Conservation (phyloP, 257 asterid genomes). For the Lavandula angustifolia region DNA sequence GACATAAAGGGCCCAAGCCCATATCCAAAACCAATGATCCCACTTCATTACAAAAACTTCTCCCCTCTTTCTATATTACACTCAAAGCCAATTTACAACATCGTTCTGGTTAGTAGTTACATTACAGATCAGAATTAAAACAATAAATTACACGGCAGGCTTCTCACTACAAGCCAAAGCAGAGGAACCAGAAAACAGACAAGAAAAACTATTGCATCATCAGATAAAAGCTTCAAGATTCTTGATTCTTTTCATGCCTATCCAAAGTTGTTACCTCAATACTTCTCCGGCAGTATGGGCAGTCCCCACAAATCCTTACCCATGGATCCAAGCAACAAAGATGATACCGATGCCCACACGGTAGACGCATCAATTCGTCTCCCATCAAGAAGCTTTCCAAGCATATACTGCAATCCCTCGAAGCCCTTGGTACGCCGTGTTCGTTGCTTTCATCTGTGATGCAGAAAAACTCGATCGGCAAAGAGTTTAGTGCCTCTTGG, state of each 20-base stretch:
- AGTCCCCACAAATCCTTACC: slow-evolving; percentile 75
- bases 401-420: slow-evolving; percentile 64
- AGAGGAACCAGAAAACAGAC: too few relatives aligned
- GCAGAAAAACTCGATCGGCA: slow-evolving; percentile 49
- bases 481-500: slow-evolving; percentile 51
- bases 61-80: slow-evolving; percentile 4
- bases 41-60: too few relatives aligned
- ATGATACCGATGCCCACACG: slow-evolving; percentile 81
- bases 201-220: slow-evolving; percentile 20
- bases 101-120: too few relatives aligned
- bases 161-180: too few relatives aligned
- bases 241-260: slow-evolving; percentile 21
- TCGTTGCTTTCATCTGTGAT: slow-evolving; percentile 33
- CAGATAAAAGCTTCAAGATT: slow-evolving; percentile 13
- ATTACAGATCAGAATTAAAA: slow-evolving; percentile 13
- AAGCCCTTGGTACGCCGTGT: slow-evolving; percentile 32
- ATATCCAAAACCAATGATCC: too few relatives aligned
- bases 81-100: slow-evolving; percentile 31
- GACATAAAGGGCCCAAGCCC: too few relatives aligned
- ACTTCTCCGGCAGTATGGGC: slow-evolving; percentile 84
- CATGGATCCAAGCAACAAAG: slow-evolving; percentile 73
- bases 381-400: slow-evolving; percentile 73
- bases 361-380: slow-evolving; percentile 57
- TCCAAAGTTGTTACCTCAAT: slow-evolving; percentile 35
- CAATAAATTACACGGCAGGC: slow-evolving; percentile 20